A percentile compares a stretch with the other conserved stretches of the same genome.
Conservation (phyloP, 495 filamentous ascomycete species). For the Gamarada debralockiae region DNA sequence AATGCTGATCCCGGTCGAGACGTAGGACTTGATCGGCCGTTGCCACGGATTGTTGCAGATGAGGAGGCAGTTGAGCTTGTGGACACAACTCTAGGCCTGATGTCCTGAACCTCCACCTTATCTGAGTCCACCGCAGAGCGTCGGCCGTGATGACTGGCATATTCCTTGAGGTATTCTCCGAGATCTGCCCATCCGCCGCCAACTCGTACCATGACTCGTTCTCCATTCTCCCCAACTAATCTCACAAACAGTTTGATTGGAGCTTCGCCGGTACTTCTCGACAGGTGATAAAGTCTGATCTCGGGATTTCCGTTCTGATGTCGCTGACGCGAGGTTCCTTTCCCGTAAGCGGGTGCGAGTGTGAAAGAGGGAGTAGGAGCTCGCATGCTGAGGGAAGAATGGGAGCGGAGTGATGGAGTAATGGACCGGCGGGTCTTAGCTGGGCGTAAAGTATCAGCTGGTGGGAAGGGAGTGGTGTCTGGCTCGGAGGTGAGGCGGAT, state of each 20-base stretch:
- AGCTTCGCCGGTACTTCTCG: conserved; percentile 72
- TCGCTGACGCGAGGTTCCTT: conserved; percentile 34
- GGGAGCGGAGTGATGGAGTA: conserved; percentile 38
- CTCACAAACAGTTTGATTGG: conserved; percentile 93
- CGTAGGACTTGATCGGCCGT: conserved; percentile 34
- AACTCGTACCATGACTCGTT: conserved; percentile 95
- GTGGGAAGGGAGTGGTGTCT: conserved; percentile 22
- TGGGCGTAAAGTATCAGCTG: conserved; percentile 13
- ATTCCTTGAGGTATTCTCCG: conserved; percentile 90
- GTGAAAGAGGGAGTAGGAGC: conserved; percentile 66
- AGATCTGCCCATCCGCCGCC: conserved; percentile 96
- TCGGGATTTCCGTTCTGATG: conserved; percentile 51
- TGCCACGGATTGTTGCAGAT: conserved; percentile 10
- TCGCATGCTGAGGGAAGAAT: conserved; percentile 28
- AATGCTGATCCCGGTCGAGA: conserved; percentile 23
- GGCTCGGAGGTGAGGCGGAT: conserved; percentile 67
- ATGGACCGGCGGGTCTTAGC: conserved; percentile 26
- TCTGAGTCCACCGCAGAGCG: conserved; percentile 40
- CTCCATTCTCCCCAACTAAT: conserved; percentile 82
- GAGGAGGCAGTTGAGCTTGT: conserved; percentile 6
- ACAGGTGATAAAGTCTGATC: conserved; percentile 89
- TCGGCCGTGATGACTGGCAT: conserved; percentile 81
- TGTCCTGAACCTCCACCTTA: conserved; percentile 57
- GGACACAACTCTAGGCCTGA: conserved; percentile 31
- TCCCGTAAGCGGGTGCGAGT: conserved; percentile 56